Evolutionary conservation across 2,329 filamentous ascomycete genomes (phyloP).

Genomic region (Orbilia javanica): DNA sequence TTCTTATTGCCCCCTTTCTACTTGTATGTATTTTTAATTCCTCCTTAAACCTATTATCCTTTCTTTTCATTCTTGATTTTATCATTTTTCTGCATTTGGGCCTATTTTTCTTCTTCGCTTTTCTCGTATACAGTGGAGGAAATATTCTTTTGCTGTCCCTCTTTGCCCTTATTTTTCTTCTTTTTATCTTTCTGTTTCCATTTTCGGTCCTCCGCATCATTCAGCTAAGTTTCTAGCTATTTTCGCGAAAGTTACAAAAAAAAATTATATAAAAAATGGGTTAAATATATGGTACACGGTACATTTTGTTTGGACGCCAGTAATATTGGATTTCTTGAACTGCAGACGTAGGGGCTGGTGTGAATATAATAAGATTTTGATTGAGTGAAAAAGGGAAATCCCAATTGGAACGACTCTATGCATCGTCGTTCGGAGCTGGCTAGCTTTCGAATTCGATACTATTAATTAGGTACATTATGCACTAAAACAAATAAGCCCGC

Average conservation of each 20-base stretch:
- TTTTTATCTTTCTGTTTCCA: neutral
- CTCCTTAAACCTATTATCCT: neutral
- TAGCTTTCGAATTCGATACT: too few species aligned
- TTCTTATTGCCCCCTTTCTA: neutral
- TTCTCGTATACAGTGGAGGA: conserved; percentile 27
- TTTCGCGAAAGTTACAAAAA: conserved; percentile 16
- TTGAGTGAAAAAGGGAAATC: too few species aligned
- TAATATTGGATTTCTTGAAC: neutral
- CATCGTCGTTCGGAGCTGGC: too few species aligned
- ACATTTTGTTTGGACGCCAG: neutral
- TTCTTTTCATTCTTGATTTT: neutral
- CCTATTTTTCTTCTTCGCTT: neutral
- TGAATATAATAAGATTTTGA: too few species aligned
- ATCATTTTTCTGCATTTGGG: neutral
- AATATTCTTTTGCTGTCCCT: conserved; percentile 1
- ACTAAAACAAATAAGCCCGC: too few species aligned
- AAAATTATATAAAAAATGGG: conserved; percentile 18
- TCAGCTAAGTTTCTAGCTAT: conserved; percentile 9
- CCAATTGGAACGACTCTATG: too few species aligned
- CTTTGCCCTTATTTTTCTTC: neutral
- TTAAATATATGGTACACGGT: conserved; percentile 2
- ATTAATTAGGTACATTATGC: too few species aligned
- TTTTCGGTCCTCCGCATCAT: neutral
- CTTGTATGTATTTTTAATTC: conserved; percentile 57
- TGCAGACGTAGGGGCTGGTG: neutral